Percentiles rank a stretch among this genome's conserved stretches.
Conservation (phyloP, 805 yeast genomes). For the Suhomyces sp. region DNA sequence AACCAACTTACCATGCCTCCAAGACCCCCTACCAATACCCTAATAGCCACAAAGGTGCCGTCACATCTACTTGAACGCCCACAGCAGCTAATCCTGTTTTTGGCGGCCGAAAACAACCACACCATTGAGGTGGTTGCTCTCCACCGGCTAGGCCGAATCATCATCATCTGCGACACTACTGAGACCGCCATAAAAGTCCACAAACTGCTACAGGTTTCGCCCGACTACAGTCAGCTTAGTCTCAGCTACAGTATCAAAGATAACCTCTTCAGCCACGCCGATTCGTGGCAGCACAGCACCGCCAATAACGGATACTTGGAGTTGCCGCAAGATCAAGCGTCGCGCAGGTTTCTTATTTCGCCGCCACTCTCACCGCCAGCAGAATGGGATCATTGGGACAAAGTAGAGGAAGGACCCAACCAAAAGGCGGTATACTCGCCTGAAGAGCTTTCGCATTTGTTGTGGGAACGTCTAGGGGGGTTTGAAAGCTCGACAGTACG, state of each 20-base stretch:
- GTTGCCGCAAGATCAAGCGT: constrained; percentile 38
- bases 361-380: constrained; percentile 45
- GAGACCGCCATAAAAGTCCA: constrained; percentile 20
- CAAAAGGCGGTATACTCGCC: constrained; percentile 34
- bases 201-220: constrained; percentile 11
- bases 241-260: constrained; percentile 35
- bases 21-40: constrained; percentile 26
- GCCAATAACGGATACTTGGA: constrained; percentile 30
- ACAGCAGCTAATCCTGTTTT: constrained; percentile 19
- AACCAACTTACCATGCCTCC: not conserved
- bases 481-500: constrained; percentile 34
- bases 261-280: constrained; percentile 19
- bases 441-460: constrained; percentile 38
- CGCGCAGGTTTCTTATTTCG: constrained; percentile 39
- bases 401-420: constrained; percentile 41
- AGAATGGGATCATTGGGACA: constrained; percentile 44
- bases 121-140: constrained; percentile 33
- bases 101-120: constrained; percentile 19
- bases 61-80: constrained; percentile 25
- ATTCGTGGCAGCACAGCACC: not conserved
- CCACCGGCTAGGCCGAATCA: constrained; percentile 30
- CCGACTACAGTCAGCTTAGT: constrained; percentile 15
- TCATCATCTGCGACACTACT: constrained; percentile 29
- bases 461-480: constrained; percentile 45
- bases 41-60: constrained; percentile 31